These are phyloP conservation scores for Biscogniauxia marginata DNA, from an alignment of 2,329 filamentous ascomycete species.

Conservation along the genomic window DNA sequence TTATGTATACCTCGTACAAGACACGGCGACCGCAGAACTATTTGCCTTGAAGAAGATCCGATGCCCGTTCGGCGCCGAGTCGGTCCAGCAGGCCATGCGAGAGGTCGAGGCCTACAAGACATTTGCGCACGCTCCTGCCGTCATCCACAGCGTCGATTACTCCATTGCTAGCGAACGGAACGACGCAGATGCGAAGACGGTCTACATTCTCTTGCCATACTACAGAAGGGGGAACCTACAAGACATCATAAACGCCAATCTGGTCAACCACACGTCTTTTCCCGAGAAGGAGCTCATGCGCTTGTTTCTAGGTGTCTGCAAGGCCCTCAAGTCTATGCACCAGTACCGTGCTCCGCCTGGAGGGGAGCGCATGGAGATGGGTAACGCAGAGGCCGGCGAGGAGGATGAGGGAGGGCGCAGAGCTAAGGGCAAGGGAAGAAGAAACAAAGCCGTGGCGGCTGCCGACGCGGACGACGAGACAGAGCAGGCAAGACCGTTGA, in stretches of 20 bases:
- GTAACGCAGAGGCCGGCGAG: conserved; percentile 39
- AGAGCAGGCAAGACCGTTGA: conserved; percentile 77
- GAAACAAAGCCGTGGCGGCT: conserved; percentile 35
- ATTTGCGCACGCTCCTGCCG: conserved; percentile 78
- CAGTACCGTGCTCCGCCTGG: conserved; percentile 64
- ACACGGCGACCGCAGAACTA: conserved; percentile 76
- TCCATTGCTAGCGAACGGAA: conserved; percentile 55
- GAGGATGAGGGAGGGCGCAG: conserved; percentile 37
- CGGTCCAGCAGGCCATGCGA: conserved; percentile 88
- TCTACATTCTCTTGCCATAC: conserved; percentile 95
- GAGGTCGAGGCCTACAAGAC: conserved; percentile 96
- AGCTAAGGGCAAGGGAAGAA: conserved; percentile 38
- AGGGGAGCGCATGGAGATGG: conserved; percentile 55
- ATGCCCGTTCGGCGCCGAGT: conserved; percentile 96
- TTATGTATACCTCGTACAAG: conserved; percentile 97
- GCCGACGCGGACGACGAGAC: conserved; percentile 68
- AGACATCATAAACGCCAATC: conserved; percentile 97
- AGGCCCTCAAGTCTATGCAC: conserved; percentile 87
- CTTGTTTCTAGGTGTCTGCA: conserved; percentile 88
- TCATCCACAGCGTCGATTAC: conserved; percentile 52
- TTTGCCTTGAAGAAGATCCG: conserved; percentile 98
- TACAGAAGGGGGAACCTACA: conserved; percentile 94
- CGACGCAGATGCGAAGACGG: conserved; percentile 76
- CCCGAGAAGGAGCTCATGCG: conserved; percentile 86
- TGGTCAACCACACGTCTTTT: conserved; percentile 91